These are phyloP conservation scores for Sphagnum fallax DNA, from an alignment of 228 moss, liverwort and hornwort genomes.

Conservation along the genomic window DNA sequence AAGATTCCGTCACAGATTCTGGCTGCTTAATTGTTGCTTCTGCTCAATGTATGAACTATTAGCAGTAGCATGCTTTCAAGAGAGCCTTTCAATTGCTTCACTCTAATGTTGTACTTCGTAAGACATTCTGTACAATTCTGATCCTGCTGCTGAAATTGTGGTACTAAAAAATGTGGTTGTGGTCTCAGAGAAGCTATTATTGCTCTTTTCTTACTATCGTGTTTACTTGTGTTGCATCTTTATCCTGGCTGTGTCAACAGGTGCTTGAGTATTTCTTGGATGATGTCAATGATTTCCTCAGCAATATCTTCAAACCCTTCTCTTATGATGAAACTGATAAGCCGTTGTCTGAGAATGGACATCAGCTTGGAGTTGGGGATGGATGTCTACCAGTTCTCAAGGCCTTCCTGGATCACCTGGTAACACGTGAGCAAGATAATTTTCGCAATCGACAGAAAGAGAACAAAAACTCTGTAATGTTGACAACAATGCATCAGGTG, in stretches of 20 bases:
- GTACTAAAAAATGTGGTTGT: too few relatives aligned
- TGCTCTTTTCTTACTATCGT: too few relatives aligned
- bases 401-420: conserved; percentile 79
- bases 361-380: conserved; percentile 19
- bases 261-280: conserved; percentile 76
- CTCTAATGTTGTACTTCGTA: too few relatives aligned
- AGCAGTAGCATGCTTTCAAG: too few relatives aligned
- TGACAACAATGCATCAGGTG: conserved; percentile 98
- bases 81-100: too few relatives aligned
- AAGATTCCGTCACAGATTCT: conserved; percentile 6
- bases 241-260: conserved; percentile 10
- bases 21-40: too few relatives aligned
- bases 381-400: conserved; percentile 59
- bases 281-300: conserved; percentile 75
- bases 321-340: conserved; percentile 18
- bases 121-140: too few relatives aligned
- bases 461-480: conserved; percentile 76
- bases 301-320: conserved; percentile 34
- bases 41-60: too few relatives aligned
- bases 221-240: too few relatives aligned
- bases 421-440: conserved; percentile 71
- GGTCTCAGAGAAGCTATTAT: too few relatives aligned
- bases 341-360: conserved; percentile 15
- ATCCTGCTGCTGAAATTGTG: too few relatives aligned
- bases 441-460: conserved; percentile 64